Conservation (phyloP, 257 asterid species). For the Primulina tabacum region DNA sequence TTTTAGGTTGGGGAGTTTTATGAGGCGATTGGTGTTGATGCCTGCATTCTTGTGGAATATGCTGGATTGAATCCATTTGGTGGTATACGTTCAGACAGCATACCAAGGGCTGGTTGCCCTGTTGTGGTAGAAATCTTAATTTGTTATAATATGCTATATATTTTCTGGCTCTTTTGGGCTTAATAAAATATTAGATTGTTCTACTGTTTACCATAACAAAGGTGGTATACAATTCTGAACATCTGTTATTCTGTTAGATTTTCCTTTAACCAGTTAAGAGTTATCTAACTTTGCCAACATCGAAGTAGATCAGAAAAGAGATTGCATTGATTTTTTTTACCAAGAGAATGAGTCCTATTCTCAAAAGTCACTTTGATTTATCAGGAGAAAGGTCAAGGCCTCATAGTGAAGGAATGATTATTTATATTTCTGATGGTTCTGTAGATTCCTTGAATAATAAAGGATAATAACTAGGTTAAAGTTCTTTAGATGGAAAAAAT, state of each 20-base stretch:
- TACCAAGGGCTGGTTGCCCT: conserved; percentile 98
- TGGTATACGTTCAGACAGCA: conserved; percentile 83
- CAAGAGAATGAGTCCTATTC: background rate
- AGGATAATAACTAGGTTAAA: background rate
- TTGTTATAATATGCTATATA: background rate
- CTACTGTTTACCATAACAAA: too few species aligned
- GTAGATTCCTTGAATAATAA: background rate
- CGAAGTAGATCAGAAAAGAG: background rate
- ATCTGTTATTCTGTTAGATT: too few species aligned
- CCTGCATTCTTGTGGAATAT: conserved; percentile 95
- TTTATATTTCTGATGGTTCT: conserved; percentile 6
- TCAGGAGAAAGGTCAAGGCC: background rate
- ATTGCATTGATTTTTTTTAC: background rate
- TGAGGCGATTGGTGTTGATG: conserved; percentile 93
- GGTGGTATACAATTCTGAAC: too few species aligned
- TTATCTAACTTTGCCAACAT: background rate
- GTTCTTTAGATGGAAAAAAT: background rate
- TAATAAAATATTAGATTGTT: background rate
- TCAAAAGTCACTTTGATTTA: background rate
- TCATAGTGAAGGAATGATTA: background rate
- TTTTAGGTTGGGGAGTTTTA: conserved; percentile 94
- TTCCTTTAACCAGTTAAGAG: background rate
- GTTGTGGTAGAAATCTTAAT: conserved; percentile 60
- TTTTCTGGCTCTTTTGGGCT: conserved; percentile 8
- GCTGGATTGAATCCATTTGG: conserved; percentile 99